Evolutionary conservation across 2,329 filamentous ascomycete species (phyloP), one percentile per base, ranked within the genome.

Genomic region (Purpureocillium lavendulum): DNA sequence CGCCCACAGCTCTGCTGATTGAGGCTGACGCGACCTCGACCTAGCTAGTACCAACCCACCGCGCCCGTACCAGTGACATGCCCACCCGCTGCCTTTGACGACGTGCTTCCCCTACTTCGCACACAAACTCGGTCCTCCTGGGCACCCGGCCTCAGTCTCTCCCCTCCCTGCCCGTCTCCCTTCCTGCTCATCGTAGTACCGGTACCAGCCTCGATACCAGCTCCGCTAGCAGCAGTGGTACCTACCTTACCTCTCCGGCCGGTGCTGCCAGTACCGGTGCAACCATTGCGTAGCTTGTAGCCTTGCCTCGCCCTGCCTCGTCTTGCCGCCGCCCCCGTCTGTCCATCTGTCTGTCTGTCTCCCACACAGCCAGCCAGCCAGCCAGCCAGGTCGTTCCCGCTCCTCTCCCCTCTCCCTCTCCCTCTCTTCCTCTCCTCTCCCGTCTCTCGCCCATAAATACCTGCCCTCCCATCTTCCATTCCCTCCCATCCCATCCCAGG

Each of bases 341-440:
- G 21, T 28, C 30, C 38, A 13, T 29, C 38, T 29, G 14, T 33
- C 32, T 35, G 16, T 33, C 38, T 35, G 24, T n/a, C 38, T 40
- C 38, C 28, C 12, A 15, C 35, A 21, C 18, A 12, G 35, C 24
- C n/a, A n/a, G n/a, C n/a, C 10, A 14, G 35, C 35, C 26, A 24
- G 21, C 21, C 10, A 6, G 21, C 21, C 30, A 18, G 35, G 24
- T 30, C 30, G 35, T n/a, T 31, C 17, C 33, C 28, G 26, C 21
- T 14, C 28, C 26, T 32, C 28, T 31, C 28, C 16, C 7, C n/a
- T 11, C 21, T 10, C 24, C 17, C 38, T 13, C 21, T 3, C 30
- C 21, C n/a, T 28, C 21, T 10, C 26, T 29, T 21, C 31, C 33
- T 21, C 26, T 40, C 38, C 18, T 17, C 26, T 14, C 26, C 29